Base-by-base conservation (phyloP, 208 protist species). In the Crithidia brevicula region DNA sequence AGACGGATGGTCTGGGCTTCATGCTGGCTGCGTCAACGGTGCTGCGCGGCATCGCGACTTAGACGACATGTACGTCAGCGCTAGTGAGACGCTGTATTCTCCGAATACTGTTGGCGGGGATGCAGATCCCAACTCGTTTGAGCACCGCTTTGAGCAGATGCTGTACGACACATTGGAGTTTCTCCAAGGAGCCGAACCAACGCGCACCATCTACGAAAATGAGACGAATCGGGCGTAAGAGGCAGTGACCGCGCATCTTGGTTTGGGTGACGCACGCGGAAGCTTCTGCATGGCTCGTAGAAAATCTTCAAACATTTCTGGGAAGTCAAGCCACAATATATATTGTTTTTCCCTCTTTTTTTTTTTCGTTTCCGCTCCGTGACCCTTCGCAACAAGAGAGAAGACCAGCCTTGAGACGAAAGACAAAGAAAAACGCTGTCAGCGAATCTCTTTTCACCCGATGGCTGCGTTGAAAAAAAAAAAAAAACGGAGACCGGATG, bases 121-220 rank as follows among this genome's bases (percentile, higher is more conserved):
- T 2, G 30, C 2, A 2, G 40, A 38, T 4, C n/a, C 5, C 11
- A 30, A 50, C 27, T 27, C 61, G 2, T 68, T 69, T 36, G 27
- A 42, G 45, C 34, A 30, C 18, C 33, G 20, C 1, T 53, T 69
- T 18, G 69, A 68, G 61, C 38, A 49, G 43, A 31, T 69, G 52
- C 43, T 75, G 2, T 50, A 69, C 18, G 69, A 75, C 58, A 64
- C 69, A 27, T 20, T 75, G 27, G 69, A 75, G 38, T 69, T 69
- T 50, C 30, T 75, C 4, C 61, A 58, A 20, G 69, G 69, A 25
- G 54, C 61, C 2, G 61, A 54, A n/a, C 36, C 61, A 15, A 33
- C 52, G 1, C 69, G 53, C 4, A 13, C 25, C 1, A 38, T 58
- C 18, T 75, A 46, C n/a, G 49, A 43, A 27, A 20, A 7, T n/a